Percentiles rank a stretch among this genome's conserved stretches.
Conservation (phyloP, 495 filamentous ascomycete genomes). For the Melanomma pulvis-pyrius region DNA sequence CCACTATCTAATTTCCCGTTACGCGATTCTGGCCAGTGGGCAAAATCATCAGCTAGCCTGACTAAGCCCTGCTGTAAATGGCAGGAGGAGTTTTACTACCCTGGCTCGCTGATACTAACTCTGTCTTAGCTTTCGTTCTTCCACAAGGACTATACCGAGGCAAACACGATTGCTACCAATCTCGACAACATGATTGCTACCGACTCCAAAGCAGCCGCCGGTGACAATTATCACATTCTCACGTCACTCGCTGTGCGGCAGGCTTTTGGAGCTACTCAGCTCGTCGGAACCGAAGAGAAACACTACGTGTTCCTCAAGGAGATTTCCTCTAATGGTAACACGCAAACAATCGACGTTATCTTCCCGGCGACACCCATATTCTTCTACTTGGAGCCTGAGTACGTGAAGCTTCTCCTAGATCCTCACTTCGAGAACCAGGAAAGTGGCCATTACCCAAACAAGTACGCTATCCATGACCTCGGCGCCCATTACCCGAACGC, state of each 20-base stretch:
- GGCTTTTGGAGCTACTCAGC: conserved; percentile 41
- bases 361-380: conserved; percentile 43
- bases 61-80: neutral
- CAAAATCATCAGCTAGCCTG: neutral
- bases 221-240: conserved; percentile 42
- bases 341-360: conserved; percentile 47
- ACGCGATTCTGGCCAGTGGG: no score
- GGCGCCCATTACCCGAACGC: conserved; percentile 44
- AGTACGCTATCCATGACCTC: conserved; percentile 44
- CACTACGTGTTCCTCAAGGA: conserved; percentile 43
- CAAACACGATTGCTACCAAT: conserved; percentile 42
- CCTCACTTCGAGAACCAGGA: conserved; percentile 45
- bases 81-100: neutral
- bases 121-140: conserved; percentile 53
- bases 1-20: conserved; percentile 47
- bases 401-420: conserved; percentile 38
- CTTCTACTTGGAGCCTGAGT: conserved; percentile 42
- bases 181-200: conserved; percentile 54
- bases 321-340: conserved; percentile 45
- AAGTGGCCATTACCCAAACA: conserved; percentile 39
- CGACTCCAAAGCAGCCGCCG: conserved; percentile 55
- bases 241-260: conserved; percentile 45
- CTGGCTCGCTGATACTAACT: conserved; percentile 13
- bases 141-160: conserved; percentile 54
- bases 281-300: conserved; percentile 33